A percentile compares a stretch with the other conserved stretches of the same genome.
These are phyloP conservation scores for Pythium scleroteichum DNA, from an alignment of 352 stramenopile species.

Conservation along the genomic window DNA sequence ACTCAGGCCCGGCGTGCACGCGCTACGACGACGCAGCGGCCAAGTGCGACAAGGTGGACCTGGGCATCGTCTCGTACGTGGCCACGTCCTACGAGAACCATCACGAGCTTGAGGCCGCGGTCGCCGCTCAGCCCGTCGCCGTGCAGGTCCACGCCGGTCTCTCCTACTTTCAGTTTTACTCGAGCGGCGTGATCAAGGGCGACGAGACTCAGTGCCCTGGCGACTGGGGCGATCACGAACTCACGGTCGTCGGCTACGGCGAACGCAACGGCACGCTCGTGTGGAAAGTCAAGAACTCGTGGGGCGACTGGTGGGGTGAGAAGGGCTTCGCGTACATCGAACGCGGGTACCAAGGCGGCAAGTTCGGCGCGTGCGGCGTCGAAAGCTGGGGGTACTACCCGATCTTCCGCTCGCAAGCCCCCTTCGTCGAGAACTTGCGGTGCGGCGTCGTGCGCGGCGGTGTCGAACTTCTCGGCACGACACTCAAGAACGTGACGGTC, in stretches of 20 bases:
- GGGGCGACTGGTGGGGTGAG: conserved; percentile 31
- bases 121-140: conserved; percentile 8
- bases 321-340: conserved; percentile 35
- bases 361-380: conserved; percentile 13
- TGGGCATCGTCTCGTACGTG: conserved; percentile 12
- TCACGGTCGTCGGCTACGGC: conserved; percentile 37
- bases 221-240: conserved; percentile 26
- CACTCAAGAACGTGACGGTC: background rate
- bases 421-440: background rate
- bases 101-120: conserved; percentile 1
- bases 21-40: background rate
- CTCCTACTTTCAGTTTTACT: conserved; percentile 19
- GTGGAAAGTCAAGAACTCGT: conserved; percentile 48
- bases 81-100: conserved; percentile 3
- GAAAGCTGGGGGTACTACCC: conserved; percentile 6
- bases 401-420: conserved; percentile 6
- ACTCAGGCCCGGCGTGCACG: conserved; percentile 10
- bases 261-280: conserved; percentile 18
- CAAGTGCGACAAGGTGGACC: conserved; percentile 2
- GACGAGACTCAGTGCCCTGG: background rate
- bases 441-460: background rate
- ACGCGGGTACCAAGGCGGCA: conserved; percentile 13
- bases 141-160: background rate
- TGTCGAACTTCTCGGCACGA: conserved; percentile 1
- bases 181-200: conserved; percentile 12